Base-by-base conservation (phyloP, 306 rosid genomes). In the Biancaea sappan region DNA sequence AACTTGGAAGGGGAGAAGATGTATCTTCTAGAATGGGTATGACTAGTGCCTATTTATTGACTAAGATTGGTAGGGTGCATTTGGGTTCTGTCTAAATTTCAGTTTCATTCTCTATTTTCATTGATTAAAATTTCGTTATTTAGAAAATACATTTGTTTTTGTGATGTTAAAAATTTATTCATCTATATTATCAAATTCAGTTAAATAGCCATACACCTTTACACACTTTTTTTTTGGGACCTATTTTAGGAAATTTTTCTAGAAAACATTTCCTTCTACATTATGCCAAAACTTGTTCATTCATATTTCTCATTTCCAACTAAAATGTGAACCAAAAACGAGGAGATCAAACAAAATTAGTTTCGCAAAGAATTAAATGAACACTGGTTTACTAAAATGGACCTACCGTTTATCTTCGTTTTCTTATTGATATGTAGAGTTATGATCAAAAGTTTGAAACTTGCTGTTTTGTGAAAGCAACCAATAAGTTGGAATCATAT, bases 11-110 rank as follows among this genome's bases (percentile, higher is more conserved):
- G 68, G 67, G 90, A 82, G 2, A 87, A 87, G 82, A 25, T 83
- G 13, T 87, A 87, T 84, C 97, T 91, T 70, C 86, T 91, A 29
- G 89, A 91, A 81, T 89, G 89, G 95, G 94, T 91, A 88, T 43
- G 82, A 29, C 35, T 24, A 60, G 6, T 77, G 9, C 41, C 29
- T 65, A 38, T 48, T 6, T 15, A 7, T 28, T 65, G 66, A 50
- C 2, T 48, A 28, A 35, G 66, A 50, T 71, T 57, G 46, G 38
- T 44, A 2, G 32, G 32, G 13, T 54, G 61, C 61, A 8, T 34
- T 34, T 34, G 37, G 37, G 4, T 34, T 34, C 37, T 34, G 37
- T n/a, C n/a, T n/a, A 34, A 34, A 34, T 34, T 34, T 34, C 37
- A 34, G 37, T 34, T 34, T 34, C 37, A 34, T 34, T 34, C 37